A percentile compares a stretch with the other conserved stretches of the same genome.
These are phyloP conservation scores for Dothideomycetes sp. DNA, from an alignment of 2,329 filamentous ascomycete genomes.

Conservation along the genomic window DNA sequence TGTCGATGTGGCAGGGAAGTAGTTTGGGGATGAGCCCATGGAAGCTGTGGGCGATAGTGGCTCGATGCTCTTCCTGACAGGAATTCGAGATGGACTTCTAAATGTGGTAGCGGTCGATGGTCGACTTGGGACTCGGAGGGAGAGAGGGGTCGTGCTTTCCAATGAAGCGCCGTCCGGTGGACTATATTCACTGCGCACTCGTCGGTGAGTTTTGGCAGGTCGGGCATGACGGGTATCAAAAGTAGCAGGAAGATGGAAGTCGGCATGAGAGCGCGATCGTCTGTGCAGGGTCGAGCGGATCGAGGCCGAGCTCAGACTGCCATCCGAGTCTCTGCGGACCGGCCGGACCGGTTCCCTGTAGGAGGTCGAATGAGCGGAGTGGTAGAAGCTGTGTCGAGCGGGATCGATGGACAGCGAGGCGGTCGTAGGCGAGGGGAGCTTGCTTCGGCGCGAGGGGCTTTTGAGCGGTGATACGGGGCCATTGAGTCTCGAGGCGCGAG, in stretches of 20 bases:
- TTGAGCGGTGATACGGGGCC: constrained; percentile 7
- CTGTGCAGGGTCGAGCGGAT: constrained; percentile 8
- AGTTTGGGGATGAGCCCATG: constrained; percentile 3
- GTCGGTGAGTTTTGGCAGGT: constrained; percentile 3
- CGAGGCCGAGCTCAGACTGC: constrained; percentile 39
- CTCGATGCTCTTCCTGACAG: constrained; percentile 19
- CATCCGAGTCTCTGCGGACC: constrained; percentile 57
- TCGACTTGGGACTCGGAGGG: no score
- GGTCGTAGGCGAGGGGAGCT: not conserved
- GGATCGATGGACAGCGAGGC: constrained; percentile 3
- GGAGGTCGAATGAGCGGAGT: constrained; percentile 7
- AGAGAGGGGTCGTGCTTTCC: no score
- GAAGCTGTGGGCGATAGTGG: constrained; percentile 7
- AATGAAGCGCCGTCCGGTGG: not conserved
- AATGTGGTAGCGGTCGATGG: no score
- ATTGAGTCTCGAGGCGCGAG: not conserved
- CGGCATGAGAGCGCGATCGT: constrained; percentile 12
- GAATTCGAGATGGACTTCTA: constrained; percentile 22
- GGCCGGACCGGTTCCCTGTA: constrained; percentile 9
- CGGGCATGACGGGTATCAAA: constrained; percentile 1
- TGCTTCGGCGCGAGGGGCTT: constrained; percentile 8
- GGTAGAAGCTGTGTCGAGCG: not conserved
- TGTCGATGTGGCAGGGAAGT: constrained; percentile 9
- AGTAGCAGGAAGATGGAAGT: not conserved
- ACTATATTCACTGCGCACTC: constrained; percentile 1